Evolutionary conservation across 2,329 filamentous ascomycete species (phyloP).

Genomic region (Aotearoamyces nothofagi): DNA sequence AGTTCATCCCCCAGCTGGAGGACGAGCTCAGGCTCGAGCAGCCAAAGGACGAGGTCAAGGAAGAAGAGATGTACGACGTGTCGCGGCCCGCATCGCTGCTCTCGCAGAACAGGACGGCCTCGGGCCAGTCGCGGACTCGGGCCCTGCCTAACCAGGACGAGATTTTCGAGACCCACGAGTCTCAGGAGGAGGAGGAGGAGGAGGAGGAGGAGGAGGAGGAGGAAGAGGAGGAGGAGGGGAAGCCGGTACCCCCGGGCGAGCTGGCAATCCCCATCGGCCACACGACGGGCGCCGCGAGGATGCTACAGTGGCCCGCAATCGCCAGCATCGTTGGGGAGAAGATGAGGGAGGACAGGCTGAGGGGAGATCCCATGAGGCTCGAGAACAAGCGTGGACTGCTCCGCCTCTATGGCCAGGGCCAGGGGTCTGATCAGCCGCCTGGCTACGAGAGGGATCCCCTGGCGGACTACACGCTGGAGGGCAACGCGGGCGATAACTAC

Average conservation of each 20-base stretch:
- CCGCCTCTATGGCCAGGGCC: conserved; percentile 64
- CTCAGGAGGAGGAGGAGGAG: too few relatives aligned
- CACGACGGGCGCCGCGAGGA: conserved; percentile 73
- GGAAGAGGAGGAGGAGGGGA: conserved; percentile 24
- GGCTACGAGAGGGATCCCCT: conserved; percentile 18
- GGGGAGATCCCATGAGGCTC: conserved; percentile 53
- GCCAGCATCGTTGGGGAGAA: conserved; percentile 38
- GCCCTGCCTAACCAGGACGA: too few relatives aligned
- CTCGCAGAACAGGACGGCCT: too few relatives aligned
- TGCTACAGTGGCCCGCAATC: conserved; percentile 61
- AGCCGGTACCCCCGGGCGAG: conserved; percentile 37
- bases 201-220: conserved; percentile 4
- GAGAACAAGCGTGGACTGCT: conserved; percentile 63
- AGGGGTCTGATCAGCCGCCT: conserved; percentile 48
- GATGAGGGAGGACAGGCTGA: conserved; percentile 33
- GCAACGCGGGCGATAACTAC: conserved; percentile 26
- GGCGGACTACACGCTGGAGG: conserved; percentile 28
- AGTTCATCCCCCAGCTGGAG: not conserved
- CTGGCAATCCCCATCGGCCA: conserved; percentile 72
- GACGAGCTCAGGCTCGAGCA: conserved; percentile 11
- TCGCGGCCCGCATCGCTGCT: too few relatives aligned
- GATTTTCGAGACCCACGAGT: too few relatives aligned
- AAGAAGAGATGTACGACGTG: too few relatives aligned
- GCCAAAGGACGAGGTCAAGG: conserved; percentile 30
- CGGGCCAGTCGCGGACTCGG: too few relatives aligned